Conservation (phyloP, 352 stramenopile species). For the Aphanomyces stellatus region DNA sequence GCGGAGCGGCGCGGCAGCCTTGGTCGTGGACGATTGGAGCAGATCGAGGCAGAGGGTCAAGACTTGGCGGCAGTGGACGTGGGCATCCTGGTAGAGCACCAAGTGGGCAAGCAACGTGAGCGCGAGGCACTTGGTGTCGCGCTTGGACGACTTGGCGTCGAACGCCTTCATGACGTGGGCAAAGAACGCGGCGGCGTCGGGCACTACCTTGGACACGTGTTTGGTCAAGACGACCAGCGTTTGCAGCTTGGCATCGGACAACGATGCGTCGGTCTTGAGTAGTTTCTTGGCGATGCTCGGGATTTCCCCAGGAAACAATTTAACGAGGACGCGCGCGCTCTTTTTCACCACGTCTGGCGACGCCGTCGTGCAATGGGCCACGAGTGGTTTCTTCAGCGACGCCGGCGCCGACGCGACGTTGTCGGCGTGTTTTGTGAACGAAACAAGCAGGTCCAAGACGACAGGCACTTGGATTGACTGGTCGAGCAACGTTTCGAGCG, state of each 20-base stretch:
- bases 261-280: background rate
- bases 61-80: constrained; percentile 22
- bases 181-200: constrained; percentile 3
- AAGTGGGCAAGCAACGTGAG: background rate
- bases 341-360: background rate
- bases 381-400: background rate
- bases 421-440: background rate
- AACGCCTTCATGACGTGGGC: background rate
- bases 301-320: background rate
- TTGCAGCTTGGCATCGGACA: background rate
- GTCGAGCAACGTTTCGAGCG: background rate
- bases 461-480: background rate
- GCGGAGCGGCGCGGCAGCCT: constrained; percentile 20
- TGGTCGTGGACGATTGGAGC: constrained; percentile 23
- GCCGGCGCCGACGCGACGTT: background rate
- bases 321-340: constrained; percentile 2
- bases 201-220: background rate
- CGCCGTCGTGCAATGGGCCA: background rate
- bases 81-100: background rate
- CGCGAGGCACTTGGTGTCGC: background rate
- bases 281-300: background rate
- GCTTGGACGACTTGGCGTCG: background rate
- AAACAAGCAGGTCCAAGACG: constrained; percentile 4
- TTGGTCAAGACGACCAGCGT: constrained; percentile 3
- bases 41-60: constrained; percentile 48